Conservation (phyloP, 2,329 filamentous ascomycete species). For the Hymenoscyphus infarciens region DNA sequence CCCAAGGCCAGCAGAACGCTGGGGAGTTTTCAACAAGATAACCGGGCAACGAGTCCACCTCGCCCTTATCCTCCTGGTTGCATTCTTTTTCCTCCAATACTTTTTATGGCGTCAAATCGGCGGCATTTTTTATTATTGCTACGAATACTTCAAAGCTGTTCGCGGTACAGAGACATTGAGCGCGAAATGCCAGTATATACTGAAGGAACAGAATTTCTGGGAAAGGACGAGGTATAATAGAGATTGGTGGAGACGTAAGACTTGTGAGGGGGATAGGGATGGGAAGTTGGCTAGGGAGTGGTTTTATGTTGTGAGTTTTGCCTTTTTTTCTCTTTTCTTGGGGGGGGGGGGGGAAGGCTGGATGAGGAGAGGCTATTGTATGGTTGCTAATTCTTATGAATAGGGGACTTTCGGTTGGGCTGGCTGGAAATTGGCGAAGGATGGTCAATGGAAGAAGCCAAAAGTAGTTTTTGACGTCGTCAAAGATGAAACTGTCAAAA, state of each 20-base stretch:
- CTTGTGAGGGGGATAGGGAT: constrained; percentile 9
- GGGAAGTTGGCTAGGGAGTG: background rate
- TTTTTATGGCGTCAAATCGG: background rate
- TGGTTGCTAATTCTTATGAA: background rate
- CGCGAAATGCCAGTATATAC: constrained; percentile 41
- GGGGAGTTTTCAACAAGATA: background rate
- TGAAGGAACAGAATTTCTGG: constrained; percentile 6
- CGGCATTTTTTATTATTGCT: background rate
- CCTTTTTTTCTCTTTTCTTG: background rate
- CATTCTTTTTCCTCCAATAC: background rate
- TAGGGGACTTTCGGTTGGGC: background rate
- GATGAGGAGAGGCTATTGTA: background rate
- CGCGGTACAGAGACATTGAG: background rate
- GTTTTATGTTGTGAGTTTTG: background rate
- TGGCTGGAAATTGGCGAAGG: background rate
- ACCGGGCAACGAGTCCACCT: background rate
- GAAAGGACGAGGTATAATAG: background rate
- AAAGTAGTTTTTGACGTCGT: background rate
- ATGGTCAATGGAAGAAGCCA: background rate
- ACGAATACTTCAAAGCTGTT: background rate
- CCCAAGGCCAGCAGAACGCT: background rate
- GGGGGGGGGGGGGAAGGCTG: no score
- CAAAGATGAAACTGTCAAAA: background rate
- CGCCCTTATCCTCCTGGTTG: background rate
- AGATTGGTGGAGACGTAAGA: constrained; percentile 11